Evolutionary conservation across 2,329 filamentous ascomycete genomes (phyloP), one percentile per base, ranked within the genome.

Genomic region (Pseudocercospora crystallina): DNA sequence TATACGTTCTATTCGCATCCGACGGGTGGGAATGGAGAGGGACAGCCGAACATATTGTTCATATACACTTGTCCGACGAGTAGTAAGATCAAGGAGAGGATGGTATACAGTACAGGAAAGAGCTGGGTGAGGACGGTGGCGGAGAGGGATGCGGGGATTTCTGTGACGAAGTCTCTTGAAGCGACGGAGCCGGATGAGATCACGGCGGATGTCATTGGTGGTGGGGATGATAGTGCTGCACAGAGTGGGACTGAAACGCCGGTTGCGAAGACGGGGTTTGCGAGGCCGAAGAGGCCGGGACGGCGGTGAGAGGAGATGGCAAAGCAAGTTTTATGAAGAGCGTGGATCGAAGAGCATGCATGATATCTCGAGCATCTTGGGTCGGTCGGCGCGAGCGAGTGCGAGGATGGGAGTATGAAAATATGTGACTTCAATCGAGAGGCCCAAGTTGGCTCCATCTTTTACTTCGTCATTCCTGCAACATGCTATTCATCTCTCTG

Each of bases 31-130:
- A 78, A 79, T 36, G 72, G 65, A 2, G 61, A 82, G 54, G 71
- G 75, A 30, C 57, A 65, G 39, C 71, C 79, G 52, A 73, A 76
- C 45, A 74, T 92, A 41, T 76, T 92, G 5, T 94, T 94, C 74
- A 83, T 94, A 66, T 92, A 90, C 73, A 92, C 88, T 5, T 90
- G 87, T 68, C 89, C 89, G 0, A 74, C 80, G 0, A 80, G 76
- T 26, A 82, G 79, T 45, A 88, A 84, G 71, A 87, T 94, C 74
- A 91, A 89, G 74, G 86, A 87, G 71, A 80, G 88, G 57, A 95
- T 95, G 89, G 71, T 94, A 65, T 94, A 94, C 68, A 87, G 89
- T 17, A 81, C 80, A 47, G 61, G 63, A 41, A 68, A 68, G 49
- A 80, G 77, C 51, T 76, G 81, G 60, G 72, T 73, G 26, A 74